These are phyloP conservation scores for Pseudogymnoascus sp. DNA, from an alignment of 2,329 filamentous ascomycete genomes.

Conservation along the genomic window DNA sequence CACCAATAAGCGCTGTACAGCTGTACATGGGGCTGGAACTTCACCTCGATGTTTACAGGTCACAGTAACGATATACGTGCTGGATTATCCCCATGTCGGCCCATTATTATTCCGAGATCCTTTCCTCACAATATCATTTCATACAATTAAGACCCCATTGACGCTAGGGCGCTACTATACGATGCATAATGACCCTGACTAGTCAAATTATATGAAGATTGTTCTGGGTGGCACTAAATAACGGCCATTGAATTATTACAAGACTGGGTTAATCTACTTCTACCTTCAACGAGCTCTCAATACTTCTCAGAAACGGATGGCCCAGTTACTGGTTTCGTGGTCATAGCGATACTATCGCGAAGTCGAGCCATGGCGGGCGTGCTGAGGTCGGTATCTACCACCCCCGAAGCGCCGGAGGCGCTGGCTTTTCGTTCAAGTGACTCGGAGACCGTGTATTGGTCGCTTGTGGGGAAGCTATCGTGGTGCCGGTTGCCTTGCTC, in stretches of 20 bases:
- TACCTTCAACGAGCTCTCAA: not conserved
- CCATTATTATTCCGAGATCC: not conserved
- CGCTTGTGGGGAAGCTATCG: not conserved
- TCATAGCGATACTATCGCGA: not conserved
- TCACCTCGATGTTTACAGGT: too few species aligned
- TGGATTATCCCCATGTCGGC: not conserved
- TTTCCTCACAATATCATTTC: not conserved
- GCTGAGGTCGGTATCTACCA: not conserved
- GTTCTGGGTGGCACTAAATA: not conserved
- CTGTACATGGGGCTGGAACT: not conserved
- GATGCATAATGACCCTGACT: too few species aligned
- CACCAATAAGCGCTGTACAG: not conserved
- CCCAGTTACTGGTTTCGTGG: not conserved
- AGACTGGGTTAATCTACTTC: not conserved
- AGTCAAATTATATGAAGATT: not conserved
- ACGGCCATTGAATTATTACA: not conserved
- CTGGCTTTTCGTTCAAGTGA: not conserved
- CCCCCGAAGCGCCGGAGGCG: not conserved
- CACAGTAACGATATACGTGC: too few species aligned
- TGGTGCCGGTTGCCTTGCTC: not conserved
- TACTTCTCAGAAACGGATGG: not conserved
- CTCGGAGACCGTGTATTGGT: not conserved
- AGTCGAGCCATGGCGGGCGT: conserved; percentile 2
- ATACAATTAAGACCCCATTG: not conserved
- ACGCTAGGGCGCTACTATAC: too few species aligned